A percentile compares a stretch with the other conserved stretches of the same genome.
These are phyloP conservation scores for Quercus dentata DNA, from an alignment of 306 rosid species.

Conservation along the genomic window DNA sequence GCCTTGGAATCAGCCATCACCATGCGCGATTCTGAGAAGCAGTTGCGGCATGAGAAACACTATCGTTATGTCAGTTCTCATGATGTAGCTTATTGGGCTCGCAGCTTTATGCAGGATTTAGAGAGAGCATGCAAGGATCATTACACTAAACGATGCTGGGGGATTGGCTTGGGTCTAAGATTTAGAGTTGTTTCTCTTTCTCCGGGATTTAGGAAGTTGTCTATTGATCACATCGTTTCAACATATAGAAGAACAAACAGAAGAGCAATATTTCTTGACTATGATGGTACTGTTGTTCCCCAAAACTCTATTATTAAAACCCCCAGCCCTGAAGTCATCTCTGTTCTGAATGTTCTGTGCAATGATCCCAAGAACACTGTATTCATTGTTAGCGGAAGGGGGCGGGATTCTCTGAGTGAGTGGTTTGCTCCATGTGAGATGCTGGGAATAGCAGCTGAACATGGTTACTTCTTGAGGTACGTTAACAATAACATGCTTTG, in stretches of 20 bases:
- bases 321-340: slow-evolving; percentile 61
- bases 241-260: slow-evolving; percentile 63
- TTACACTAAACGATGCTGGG: slow-evolving; percentile 75
- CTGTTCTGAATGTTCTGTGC: slow-evolving; percentile 61
- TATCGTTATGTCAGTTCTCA: slow-evolving; percentile 76
- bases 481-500: slow-evolving; percentile 1
- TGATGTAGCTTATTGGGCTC: slow-evolving; percentile 87
- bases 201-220: slow-evolving; percentile 66
- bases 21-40: slow-evolving; percentile 60
- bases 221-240: slow-evolving; percentile 54
- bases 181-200: slow-evolving; percentile 76
- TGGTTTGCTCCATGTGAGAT: slow-evolving; percentile 72
- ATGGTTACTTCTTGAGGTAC: slow-evolving; percentile 81
- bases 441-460: slow-evolving; percentile 89
- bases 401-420: slow-evolving; percentile 53
- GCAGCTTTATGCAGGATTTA: slow-evolving; percentile 74
- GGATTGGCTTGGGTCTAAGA: slow-evolving; percentile 69
- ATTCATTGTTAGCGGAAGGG: slow-evolving; percentile 84
- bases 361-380: slow-evolving; percentile 70
- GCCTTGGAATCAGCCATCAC: slow-evolving; percentile 67
- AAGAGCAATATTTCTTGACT: slow-evolving; percentile 81
- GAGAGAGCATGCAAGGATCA: slow-evolving; percentile 85
- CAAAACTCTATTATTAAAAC: slow-evolving; percentile 53
- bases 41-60: slow-evolving; percentile 78
- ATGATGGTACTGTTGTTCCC: slow-evolving; percentile 89